Evolutionary conservation across 202 grass and related monocot genomes (phyloP).

Genomic region (Elaeis oleifera): DNA sequence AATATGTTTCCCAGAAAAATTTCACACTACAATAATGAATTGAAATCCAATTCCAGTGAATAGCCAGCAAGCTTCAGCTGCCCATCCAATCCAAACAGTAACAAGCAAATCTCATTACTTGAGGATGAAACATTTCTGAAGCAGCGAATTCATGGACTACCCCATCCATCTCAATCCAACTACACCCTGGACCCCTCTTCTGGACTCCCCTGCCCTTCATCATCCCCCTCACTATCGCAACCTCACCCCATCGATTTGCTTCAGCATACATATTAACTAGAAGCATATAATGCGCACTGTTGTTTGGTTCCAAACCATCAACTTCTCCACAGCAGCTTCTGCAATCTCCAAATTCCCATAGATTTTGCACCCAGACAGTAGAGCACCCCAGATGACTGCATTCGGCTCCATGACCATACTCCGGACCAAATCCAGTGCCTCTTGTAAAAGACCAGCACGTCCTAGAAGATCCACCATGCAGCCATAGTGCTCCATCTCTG

Average conservation of each 20-base stretch:
- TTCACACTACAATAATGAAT: not conserved
- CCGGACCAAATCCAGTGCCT: constrained; percentile 14
- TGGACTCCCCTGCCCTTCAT: constrained; percentile 9
- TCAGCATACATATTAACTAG: constrained; percentile 17
- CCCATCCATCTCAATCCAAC: constrained; percentile 15
- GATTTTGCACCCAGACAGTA: constrained; percentile 18
- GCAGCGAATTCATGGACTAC: constrained; percentile 15
- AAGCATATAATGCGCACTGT: constrained; percentile 20
- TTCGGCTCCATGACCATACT: constrained; percentile 15
- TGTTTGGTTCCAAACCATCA: constrained; percentile 14
- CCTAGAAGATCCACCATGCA: constrained; percentile 26
- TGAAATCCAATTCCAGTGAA: constrained; percentile 1
- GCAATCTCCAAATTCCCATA: constrained; percentile 3
- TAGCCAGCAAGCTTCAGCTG: constrained; percentile 4
- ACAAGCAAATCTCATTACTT: not conserved
- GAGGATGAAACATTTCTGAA: constrained; percentile 10
- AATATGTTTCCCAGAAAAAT: too few relatives aligned
- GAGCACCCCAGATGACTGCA: constrained; percentile 16
- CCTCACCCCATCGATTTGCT: constrained; percentile 13
- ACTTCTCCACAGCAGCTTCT: constrained; percentile 5
- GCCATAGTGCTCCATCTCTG: constrained; percentile 18
- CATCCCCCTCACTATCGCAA: constrained; percentile 3
- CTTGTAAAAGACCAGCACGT: constrained; percentile 15
- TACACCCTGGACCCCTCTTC: constrained; percentile 16
- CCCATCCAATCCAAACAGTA: constrained; percentile 9